Percentiles rank a stretch among this genome's conserved stretches.
Conservation (phyloP, 257 asterid species). For the Knoxia roxburghii region DNA sequence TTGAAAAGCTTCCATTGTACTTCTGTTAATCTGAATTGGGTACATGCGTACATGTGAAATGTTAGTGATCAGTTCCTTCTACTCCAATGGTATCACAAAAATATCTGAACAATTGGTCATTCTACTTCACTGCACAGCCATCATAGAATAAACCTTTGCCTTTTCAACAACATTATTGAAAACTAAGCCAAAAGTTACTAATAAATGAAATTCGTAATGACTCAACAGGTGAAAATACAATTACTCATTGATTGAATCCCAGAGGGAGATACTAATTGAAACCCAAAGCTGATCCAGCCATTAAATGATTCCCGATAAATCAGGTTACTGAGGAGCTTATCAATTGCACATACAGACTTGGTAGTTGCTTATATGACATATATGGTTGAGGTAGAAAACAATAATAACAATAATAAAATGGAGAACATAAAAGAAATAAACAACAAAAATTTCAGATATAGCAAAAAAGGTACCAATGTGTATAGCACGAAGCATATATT, state of each 20-base stretch:
- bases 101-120: background rate
- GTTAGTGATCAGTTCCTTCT: background rate
- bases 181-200: background rate
- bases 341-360: background rate
- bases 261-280: background rate
- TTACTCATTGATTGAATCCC: background rate
- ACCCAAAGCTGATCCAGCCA: background rate
- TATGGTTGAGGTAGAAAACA: background rate
- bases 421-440: background rate
- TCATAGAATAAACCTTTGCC: background rate
- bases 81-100: background rate
- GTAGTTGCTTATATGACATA: background rate
- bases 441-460: background rate
- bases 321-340: background rate
- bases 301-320: too few species aligned
- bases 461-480: constrained; percentile 53
- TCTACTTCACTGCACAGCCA: background rate
- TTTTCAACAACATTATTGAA: background rate
- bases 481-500: constrained; percentile 91
- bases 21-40: background rate
- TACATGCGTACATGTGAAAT: background rate
- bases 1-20: background rate
- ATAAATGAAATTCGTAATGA: background rate
- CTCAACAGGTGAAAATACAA: background rate
- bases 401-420: background rate